These are phyloP conservation scores for Fusarium vanettenii DNA, from an alignment of 2,329 filamentous ascomycete genomes.

Conservation along the genomic window DNA sequence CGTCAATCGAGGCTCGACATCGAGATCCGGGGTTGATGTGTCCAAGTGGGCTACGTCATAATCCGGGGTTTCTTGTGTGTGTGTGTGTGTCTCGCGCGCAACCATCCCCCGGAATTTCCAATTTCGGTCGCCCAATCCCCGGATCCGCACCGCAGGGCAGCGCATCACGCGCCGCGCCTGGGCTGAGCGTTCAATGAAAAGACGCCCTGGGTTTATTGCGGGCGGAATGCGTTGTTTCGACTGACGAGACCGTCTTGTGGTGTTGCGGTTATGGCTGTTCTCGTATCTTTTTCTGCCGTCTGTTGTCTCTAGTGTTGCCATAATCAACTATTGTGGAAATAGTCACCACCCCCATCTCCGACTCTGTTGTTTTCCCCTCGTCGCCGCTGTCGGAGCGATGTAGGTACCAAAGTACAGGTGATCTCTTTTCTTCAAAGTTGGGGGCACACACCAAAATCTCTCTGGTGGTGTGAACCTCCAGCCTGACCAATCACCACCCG, in stretches of 20 bases:
- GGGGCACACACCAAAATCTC: conserved; percentile 5
- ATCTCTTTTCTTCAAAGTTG: background rate
- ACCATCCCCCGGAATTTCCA: conserved; percentile 29
- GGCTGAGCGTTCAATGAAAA: background rate
- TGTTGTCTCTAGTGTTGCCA: background rate
- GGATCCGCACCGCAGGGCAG: conserved; percentile 1
- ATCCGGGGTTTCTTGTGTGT: conserved; percentile 28
- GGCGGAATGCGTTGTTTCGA: conserved; percentile 7
- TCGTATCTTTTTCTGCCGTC: background rate
- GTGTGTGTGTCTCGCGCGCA: background rate
- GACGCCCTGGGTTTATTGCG: background rate
- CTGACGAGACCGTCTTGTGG: background rate
- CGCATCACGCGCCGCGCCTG: conserved; percentile 16
- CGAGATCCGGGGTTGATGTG: conserved; percentile 32
- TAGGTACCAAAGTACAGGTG: conserved; percentile 12
- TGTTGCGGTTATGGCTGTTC: background rate
- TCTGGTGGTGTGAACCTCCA: conserved; percentile 16
- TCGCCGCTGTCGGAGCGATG: conserved; percentile 12
- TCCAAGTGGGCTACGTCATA: conserved; percentile 36
- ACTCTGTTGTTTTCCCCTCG: background rate
- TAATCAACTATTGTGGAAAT: background rate
- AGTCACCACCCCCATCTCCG: background rate
- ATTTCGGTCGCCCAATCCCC: conserved; percentile 6
- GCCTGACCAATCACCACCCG: conserved; percentile 16
- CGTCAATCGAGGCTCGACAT: conserved; percentile 19